phyloP scores from a whole-genome alignment of 75 land plant species.

The Cunninghamia lanceolata region DNA sequence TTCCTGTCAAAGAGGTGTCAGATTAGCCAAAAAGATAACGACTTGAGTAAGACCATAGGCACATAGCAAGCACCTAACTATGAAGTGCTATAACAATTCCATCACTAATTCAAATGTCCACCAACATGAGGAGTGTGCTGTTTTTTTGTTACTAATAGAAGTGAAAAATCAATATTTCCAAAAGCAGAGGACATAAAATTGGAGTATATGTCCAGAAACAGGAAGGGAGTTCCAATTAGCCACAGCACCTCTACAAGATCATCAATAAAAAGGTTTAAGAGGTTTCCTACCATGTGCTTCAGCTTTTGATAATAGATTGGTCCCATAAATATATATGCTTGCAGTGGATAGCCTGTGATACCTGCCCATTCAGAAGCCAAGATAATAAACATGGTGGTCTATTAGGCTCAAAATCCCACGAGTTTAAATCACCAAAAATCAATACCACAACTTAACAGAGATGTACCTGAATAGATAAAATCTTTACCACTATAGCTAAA shows the following conservation, averaged over 20 bases:
- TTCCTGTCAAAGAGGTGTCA: neutral
- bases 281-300: slow-evolving; percentile 83
- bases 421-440: neutral
- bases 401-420: neutral
- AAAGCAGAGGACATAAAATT: neutral
- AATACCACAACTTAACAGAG: neutral
- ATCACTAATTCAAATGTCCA: neutral
- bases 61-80: neutral
- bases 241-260: neutral
- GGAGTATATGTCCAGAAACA: neutral
- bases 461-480: slow-evolving; percentile 86
- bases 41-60: neutral
- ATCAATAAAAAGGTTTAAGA: neutral
- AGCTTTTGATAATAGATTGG: slow-evolving; percentile 98
- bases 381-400: neutral
- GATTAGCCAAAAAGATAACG: neutral
- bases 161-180: neutral
- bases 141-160: neutral
- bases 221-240: neutral
- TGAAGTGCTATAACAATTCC: neutral
- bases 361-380: slow-evolving; percentile 46
- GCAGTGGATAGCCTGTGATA: slow-evolving; percentile 84
- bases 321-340: slow-evolving; percentile 99
- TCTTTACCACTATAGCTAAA: slow-evolving; percentile 98
- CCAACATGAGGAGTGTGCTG: neutral